Conservation (phyloP, 1,139 yeast species). For the Hyphopichia fennica region DNA sequence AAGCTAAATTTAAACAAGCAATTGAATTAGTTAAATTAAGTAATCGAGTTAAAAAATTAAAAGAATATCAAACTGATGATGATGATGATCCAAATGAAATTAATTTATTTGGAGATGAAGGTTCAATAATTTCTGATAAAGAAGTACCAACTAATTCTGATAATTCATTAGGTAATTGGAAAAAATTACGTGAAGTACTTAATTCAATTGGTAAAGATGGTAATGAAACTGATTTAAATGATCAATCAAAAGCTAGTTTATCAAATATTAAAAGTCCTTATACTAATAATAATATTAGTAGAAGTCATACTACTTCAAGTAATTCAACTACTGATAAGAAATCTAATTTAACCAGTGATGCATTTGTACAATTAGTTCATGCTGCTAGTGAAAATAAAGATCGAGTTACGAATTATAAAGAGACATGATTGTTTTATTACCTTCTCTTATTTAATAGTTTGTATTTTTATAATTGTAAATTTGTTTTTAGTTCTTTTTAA, state of each 20-base stretch:
- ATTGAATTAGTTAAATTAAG: slow-evolving; percentile 77
- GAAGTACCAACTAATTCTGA: not conserved
- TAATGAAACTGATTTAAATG: slow-evolving; percentile 8
- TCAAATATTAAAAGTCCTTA: slow-evolving; percentile 13
- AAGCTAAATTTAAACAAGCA: slow-evolving; percentile 81
- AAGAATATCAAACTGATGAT: slow-evolving; percentile 50
- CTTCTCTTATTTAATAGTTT: not conserved
- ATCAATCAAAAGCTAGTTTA: slow-evolving; percentile 19
- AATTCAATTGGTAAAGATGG: slow-evolving; percentile 8
- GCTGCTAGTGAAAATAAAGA: slow-evolving; percentile 73
- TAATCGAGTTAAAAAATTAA: slow-evolving; percentile 69
- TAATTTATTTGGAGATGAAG: slow-evolving; percentile 37
- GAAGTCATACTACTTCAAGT: no score
- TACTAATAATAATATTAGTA: no score
- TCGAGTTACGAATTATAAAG: slow-evolving; percentile 44
- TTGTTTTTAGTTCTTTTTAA: no score
- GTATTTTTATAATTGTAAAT: no score
- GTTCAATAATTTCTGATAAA: slow-evolving; percentile 10
- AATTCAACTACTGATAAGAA: no score
- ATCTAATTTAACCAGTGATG: slow-evolving; percentile 30
- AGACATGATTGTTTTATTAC: slow-evolving; percentile 10
- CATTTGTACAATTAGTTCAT: slow-evolving; percentile 72
- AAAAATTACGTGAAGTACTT: slow-evolving; percentile 23
- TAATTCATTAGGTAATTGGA: slow-evolving; percentile 17
- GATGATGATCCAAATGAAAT: slow-evolving; percentile 57